Evolutionary conservation across 345 rosid genomes (phyloP).

Genomic region (Syzygium grande): DNA sequence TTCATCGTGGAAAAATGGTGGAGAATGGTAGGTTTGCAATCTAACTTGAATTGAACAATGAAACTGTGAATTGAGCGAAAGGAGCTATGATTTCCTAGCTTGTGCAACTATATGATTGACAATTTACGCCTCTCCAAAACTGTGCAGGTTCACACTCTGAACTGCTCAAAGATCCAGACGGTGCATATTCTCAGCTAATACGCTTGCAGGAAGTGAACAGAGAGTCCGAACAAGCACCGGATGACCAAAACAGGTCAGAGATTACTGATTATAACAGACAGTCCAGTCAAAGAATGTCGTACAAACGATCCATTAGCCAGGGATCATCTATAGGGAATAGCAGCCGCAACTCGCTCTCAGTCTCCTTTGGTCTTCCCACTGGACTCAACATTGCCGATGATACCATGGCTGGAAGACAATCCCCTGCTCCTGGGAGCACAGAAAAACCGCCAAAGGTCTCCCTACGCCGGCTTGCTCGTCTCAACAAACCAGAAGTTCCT

Average conservation of each 20-base stretch:
- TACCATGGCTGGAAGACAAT: background rate
- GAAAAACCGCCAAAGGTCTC: constrained; percentile 31
- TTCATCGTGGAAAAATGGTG: constrained; percentile 24
- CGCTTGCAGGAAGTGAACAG: constrained; percentile 61
- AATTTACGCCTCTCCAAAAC: background rate
- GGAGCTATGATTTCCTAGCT: background rate
- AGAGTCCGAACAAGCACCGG: constrained; percentile 22
- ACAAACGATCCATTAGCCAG: constrained; percentile 36
- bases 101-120: background rate
- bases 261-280: constrained; percentile 24
- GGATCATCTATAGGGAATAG: constrained; percentile 64
- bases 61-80: background rate
- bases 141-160: constrained; percentile 55
- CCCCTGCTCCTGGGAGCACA: background rate
- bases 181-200: constrained; percentile 80
- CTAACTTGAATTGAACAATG: background rate
- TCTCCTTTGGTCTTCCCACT: constrained; percentile 53
- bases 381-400: constrained; percentile 25
- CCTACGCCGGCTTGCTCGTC: constrained; percentile 47
- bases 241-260: constrained; percentile 26
- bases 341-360: constrained; percentile 43
- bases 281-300: constrained; percentile 31
- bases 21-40: constrained; percentile 22
- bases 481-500: constrained; percentile 84
- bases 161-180: constrained; percentile 56